Percentiles rank a stretch among this genome's conserved stretches.
phyloP scores from a whole-genome alignment of 73 alveolate genomes.

The Paramecium primaurelia region DNA sequence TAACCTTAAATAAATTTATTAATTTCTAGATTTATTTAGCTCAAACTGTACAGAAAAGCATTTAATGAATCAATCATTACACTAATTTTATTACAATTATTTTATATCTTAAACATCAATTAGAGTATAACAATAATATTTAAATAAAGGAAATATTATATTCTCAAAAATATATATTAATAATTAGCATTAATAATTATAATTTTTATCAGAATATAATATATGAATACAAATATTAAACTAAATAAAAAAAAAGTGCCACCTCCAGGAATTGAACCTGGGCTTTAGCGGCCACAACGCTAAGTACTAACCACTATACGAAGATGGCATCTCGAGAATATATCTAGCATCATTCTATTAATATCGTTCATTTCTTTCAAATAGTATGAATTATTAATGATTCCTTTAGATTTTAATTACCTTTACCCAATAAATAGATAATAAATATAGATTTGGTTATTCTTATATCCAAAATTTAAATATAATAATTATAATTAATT shows the following conservation, averaged over 20 bases:
- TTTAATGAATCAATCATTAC: neutral
- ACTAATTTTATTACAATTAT: neutral
- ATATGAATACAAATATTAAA: neutral
- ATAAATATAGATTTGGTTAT: neutral
- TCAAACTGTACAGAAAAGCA: neutral
- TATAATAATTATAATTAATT: neutral
- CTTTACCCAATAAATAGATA: neutral
- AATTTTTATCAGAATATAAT: neutral
- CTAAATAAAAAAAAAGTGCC: conserved; percentile 40
- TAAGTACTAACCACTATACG: conserved; percentile 54
- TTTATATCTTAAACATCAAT: neutral
- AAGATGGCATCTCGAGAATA: conserved; percentile 45
- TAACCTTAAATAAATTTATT: neutral
- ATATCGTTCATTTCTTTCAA: neutral
- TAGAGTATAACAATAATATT: neutral
- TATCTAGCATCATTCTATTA: neutral
- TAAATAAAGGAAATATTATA: neutral
- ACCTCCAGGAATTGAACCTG: conserved; percentile 59
- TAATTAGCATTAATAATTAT: neutral
- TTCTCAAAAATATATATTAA: neutral
- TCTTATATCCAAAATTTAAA: neutral
- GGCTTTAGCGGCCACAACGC: conserved; percentile 56
- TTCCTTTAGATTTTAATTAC: neutral
- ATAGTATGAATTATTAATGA: neutral
- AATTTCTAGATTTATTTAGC: neutral